phyloP scores from a whole-genome alignment of 306 rosid genomes.

The Carpinus fangiana region DNA sequence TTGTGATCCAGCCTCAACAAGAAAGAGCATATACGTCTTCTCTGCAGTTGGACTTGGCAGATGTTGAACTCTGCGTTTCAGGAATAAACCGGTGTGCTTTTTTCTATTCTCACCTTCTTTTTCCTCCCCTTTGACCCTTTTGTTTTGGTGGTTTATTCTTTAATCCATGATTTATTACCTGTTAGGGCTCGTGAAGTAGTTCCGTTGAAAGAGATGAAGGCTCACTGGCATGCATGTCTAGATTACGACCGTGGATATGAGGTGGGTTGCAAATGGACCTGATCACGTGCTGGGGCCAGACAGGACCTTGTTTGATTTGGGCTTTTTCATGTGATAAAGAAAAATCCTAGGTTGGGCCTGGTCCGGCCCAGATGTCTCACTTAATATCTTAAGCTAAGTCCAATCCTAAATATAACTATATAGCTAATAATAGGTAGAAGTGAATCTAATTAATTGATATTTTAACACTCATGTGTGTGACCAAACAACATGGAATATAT shows the following conservation, averaged over 20 bases:
- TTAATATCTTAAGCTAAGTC: not conserved
- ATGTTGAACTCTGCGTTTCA: slow-evolving; percentile 29
- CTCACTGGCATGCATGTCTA: slow-evolving; percentile 30
- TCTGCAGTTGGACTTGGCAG: slow-evolving; percentile 27
- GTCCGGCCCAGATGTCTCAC: not conserved
- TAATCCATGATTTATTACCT: not conserved
- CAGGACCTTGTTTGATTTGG: not conserved
- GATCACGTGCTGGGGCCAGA: not conserved
- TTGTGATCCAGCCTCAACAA: slow-evolving; percentile 14
- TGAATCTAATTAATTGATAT: too few relatives aligned
- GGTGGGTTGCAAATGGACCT: slow-evolving; percentile 8
- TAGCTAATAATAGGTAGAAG: too few relatives aligned
- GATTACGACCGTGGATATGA: slow-evolving; percentile 22
- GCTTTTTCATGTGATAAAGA: not conserved
- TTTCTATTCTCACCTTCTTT: not conserved
- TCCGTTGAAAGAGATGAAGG: slow-evolving; percentile 30
- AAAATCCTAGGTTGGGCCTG: not conserved
- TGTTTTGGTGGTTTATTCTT: too few relatives aligned
- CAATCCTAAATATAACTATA: not conserved
- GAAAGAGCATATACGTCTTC: slow-evolving; percentile 26
- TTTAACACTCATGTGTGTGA: too few relatives aligned
- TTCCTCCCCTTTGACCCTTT: not conserved
- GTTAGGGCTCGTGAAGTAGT: slow-evolving; percentile 29
- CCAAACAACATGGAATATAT: too few relatives aligned
- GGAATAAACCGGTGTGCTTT: slow-evolving; percentile 19